A percentile compares a stretch with the other conserved stretches of the same genome.
These are phyloP conservation scores for Trichocomaceae sp. DNA, from an alignment of 2,329 filamentous ascomycete species.

Conservation along the genomic window DNA sequence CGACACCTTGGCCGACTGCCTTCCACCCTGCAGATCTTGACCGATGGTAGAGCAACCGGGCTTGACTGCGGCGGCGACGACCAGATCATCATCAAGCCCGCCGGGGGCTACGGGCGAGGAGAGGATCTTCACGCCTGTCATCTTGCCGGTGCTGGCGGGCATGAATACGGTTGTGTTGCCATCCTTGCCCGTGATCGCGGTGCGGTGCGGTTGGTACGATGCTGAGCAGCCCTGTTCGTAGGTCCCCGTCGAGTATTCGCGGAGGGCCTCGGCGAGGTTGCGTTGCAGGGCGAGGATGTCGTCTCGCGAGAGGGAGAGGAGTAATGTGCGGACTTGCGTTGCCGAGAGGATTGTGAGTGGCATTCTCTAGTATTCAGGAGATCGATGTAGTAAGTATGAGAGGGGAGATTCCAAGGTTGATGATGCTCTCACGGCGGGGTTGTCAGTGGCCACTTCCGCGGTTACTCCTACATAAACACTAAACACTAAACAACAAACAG, in stretches of 20 bases:
- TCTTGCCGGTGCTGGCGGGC: slow-evolving; percentile 55
- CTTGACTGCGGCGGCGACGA: background rate
- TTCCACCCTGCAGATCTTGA: slow-evolving; percentile 3
- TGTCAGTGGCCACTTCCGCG: too few species aligned
- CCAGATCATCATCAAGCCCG: background rate
- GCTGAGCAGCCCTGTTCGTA: slow-evolving; percentile 54
- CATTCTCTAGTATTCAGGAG: slow-evolving; percentile 37
- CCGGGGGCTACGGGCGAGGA: slow-evolving; percentile 38
- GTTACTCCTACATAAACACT: too few species aligned
- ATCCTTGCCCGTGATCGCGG: slow-evolving; percentile 54
- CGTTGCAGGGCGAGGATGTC: slow-evolving; percentile 54
- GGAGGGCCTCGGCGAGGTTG: slow-evolving; percentile 54
- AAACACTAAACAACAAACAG: too few species aligned
- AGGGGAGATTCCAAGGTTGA: background rate
- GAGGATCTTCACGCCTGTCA: slow-evolving; percentile 60
- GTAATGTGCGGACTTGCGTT: slow-evolving; percentile 48
- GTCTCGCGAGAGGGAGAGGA: slow-evolving; percentile 50
- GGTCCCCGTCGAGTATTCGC: slow-evolving; percentile 58
- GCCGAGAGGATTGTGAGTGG: slow-evolving; percentile 55
- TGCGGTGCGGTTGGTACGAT: slow-evolving; percentile 56
- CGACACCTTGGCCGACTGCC: slow-evolving; percentile 9
- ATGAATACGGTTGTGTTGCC: slow-evolving; percentile 61
- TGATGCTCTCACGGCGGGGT: too few species aligned
- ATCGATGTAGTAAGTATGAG: background rate
- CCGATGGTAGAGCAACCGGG: slow-evolving; percentile 8